Evolutionary conservation across 441 rosid species (phyloP), one percentile per base, ranked within the genome.

Genomic region (Populus trichocarpa): DNA sequence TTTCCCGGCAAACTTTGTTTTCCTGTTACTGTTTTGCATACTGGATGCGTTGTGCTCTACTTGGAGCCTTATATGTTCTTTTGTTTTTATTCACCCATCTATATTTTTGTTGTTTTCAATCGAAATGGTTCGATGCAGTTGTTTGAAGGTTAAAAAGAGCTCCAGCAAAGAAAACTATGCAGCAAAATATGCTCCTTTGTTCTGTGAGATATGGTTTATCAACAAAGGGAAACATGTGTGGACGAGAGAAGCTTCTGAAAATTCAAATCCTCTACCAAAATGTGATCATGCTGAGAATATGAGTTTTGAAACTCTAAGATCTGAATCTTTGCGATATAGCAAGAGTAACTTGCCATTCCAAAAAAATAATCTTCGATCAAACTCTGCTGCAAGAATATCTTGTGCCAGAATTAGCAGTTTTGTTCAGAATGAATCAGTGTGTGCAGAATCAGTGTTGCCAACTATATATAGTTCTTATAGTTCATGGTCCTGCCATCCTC

Each of bases 141-240:
- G 90, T 81, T 72, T 85, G 78, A 87, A 83, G 85, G 84, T 84
- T 61, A 89, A 86, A 82, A 86, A 69, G 82, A 78, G 86, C 82
- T 84, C 91, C 76, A 78, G 75, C 36, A 89, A 86, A 85, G 89
- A 83, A 11, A 81, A 76, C 65, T 90, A 85, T 81, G 86, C 82
- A 28, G 87, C 85, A 1, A 89, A 82, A 85, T 71, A 81, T 74
- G 90, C 85, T 72, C 92, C 95, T 0, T 8, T 69, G 11, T 86
- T 83, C 78, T 89, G 93, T 79, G 90, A 89, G 85, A 85, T 92
- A 79, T 87, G 88, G 89, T 87, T 90, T 79, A 82, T 92, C 57
- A 83, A 86, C 81, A 92, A 88, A 83, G 93, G 95, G 70, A 87
- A 85, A 65, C 86, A 72, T 77, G 23, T 84, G 1, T 84, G 97